Evolutionary conservation across 768 basidiomycete species (phyloP), one percentile per base, ranked within the genome.

Genomic region (Xerocomellus amylosporus): DNA sequence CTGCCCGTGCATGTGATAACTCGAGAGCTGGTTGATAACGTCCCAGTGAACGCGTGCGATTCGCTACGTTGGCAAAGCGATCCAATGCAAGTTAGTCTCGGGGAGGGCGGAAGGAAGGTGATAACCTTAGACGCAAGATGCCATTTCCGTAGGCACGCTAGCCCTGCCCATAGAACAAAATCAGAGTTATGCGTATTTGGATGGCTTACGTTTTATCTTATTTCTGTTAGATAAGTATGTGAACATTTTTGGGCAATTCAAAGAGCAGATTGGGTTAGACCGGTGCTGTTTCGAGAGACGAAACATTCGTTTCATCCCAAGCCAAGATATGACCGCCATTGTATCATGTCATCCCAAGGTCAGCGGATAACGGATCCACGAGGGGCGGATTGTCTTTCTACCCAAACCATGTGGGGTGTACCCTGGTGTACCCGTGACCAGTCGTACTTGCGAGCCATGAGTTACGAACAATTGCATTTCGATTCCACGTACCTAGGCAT

Each of bases 221-320:
- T 49, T 53, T 64, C 56, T 46, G 50, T 52, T 45, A 38, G 39
- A 42, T 44, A 39, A 19, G 43, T 40, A 51, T 57, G 56, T 46
- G 51, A 51, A 39, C 31, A 38, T 19, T 38, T 28, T 14, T 30
- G 15, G 49, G 34, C 13, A 40, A 36, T 34, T 33, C 30, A 34
- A 28, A 36, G 34, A 28, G 30, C 26, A 34, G 19, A 34, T 9
- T 53, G 28, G 14, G 40, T 12, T 26, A 24, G 7, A 38, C 33
- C 24, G 20, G 52, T 13, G 20, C 38, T 24, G 17, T 19, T 46
- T 47, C 38, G 46, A 51, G 44, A 46, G 55, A 53, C 58, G 52
- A 65, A 65, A 63, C 45, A 30, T 26, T 50, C n/a, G 53, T 63
- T 66, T 63, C 64, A 61, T 47, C 49, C 26, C 42, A 20, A 28